Conservation (phyloP, 164 flowering plant species). For the Umbellularia californica region DNA sequence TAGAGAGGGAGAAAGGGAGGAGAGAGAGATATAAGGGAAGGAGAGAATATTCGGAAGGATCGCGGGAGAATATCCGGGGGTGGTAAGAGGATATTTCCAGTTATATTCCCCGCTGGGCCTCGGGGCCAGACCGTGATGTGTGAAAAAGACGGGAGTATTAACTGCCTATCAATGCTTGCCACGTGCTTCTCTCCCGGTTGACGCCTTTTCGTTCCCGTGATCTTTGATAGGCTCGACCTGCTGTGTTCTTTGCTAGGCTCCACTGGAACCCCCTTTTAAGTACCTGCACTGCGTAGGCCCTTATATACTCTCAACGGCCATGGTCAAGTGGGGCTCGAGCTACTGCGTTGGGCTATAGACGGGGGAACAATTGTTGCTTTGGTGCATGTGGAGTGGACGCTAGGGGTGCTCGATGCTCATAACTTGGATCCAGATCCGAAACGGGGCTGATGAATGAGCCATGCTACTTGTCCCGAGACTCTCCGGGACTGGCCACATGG, state of each 20-base stretch:
- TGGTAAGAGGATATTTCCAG: constrained; percentile 24
- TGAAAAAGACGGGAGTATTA: not conserved
- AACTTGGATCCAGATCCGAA: too few relatives aligned
- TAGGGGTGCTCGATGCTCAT: too few relatives aligned
- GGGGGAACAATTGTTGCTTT: too few relatives aligned
- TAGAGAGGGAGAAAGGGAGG: not conserved
- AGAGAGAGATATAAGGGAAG: constrained; percentile 23
- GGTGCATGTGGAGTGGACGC: too few relatives aligned
- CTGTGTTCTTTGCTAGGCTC: not conserved
- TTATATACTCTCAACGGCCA: too few relatives aligned
- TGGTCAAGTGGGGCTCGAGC: too few relatives aligned
- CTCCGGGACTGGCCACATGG: too few relatives aligned
- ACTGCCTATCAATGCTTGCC: not conserved
- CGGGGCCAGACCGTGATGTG: not conserved
- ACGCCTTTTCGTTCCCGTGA: not conserved
- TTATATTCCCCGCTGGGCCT: constrained; percentile 35
- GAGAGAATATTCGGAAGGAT: constrained; percentile 36
- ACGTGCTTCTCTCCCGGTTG: not conserved
- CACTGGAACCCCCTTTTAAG: accelerated
- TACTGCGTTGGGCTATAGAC: too few relatives aligned
- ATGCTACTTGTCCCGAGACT: too few relatives aligned
- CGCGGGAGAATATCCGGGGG: constrained; percentile 46
- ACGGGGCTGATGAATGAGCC: too few relatives aligned
- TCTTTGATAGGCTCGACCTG: not conserved
- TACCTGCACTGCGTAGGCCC: too few relatives aligned